phyloP scores from a whole-genome alignment of 2,329 filamentous ascomycete species.

The Neospermospora avenae region DNA sequence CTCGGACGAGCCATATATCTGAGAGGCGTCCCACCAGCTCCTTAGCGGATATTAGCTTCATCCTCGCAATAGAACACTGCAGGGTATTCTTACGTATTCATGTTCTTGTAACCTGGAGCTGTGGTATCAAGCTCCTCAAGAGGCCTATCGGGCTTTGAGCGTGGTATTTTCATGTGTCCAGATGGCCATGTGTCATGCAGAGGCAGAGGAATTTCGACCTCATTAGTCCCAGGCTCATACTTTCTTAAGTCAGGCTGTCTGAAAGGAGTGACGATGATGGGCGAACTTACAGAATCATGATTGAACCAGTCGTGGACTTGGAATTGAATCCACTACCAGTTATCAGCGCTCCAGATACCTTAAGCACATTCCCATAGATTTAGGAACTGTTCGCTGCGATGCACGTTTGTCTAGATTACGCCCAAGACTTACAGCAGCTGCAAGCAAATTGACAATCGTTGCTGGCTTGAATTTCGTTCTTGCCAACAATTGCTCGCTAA shows the following conservation, averaged over 20 bases:
- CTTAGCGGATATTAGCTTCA: neutral
- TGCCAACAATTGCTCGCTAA: constrained; percentile 5
- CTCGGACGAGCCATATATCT: constrained; percentile 17
- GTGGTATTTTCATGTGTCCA: constrained; percentile 15
- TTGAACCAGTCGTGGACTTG: constrained; percentile 19
- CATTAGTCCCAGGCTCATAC: constrained; percentile 6
- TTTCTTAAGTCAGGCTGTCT: neutral
- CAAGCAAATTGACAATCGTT: constrained; percentile 16
- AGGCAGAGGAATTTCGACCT: constrained; percentile 16
- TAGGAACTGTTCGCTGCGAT: neutral
- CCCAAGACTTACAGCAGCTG: constrained; percentile 16
- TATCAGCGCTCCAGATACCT: constrained; percentile 5
- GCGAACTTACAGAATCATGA: constrained; percentile 10
- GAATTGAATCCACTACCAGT: constrained; percentile 20
- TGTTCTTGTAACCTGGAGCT: constrained; percentile 17
- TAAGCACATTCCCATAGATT: neutral
- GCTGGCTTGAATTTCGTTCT: constrained; percentile 9
- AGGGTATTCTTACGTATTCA: constrained; percentile 6
- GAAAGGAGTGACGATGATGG: neutral
- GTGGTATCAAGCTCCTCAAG: neutral
- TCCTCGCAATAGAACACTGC: too few relatives aligned
- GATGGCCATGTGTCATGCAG: constrained; percentile 10
- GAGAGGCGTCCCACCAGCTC: constrained; percentile 17
- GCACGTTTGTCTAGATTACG: neutral
- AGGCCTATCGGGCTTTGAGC: constrained; percentile 8